Conservation (phyloP, 768 basidiomycete species). For the Mycena filopes region DNA sequence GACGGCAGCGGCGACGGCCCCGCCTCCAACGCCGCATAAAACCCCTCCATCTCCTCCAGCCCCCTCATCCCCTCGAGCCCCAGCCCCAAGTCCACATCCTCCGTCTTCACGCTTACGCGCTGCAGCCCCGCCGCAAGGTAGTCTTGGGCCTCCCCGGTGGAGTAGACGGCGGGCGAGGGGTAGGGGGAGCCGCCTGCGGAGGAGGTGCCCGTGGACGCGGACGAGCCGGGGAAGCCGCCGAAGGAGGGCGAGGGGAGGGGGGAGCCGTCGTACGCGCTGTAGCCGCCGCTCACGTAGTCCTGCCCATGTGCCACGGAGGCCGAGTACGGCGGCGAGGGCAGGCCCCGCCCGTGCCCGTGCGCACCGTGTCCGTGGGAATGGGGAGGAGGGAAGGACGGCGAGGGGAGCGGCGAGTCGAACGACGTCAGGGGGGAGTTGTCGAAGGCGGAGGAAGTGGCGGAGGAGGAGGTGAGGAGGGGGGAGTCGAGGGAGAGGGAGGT, state of each 20-base stretch:
- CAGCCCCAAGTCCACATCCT: not conserved
- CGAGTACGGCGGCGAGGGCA: no score
- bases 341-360: no score
- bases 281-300: not conserved
- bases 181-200: not conserved
- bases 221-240: conserved; percentile 5
- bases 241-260: not conserved
- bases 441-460: not conserved
- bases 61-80: not conserved
- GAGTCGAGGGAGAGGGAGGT: not conserved
- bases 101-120: conserved; percentile 14
- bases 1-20: not conserved
- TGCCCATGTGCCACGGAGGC: not conserved
- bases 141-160: not conserved
- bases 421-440: not conserved
- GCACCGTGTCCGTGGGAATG: no score
- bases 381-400: not conserved
- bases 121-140: not conserved
- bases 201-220: not conserved
- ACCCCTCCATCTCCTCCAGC: conserved; percentile 14
- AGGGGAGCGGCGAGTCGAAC: not conserved
- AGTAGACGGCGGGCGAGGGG: not conserved
- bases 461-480: not conserved
- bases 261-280: not conserved
- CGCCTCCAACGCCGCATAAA: conserved; percentile 18